Base-by-base conservation (phyloP, 2,329 filamentous ascomycete genomes). In the Decorospora gaudefroyi region DNA sequence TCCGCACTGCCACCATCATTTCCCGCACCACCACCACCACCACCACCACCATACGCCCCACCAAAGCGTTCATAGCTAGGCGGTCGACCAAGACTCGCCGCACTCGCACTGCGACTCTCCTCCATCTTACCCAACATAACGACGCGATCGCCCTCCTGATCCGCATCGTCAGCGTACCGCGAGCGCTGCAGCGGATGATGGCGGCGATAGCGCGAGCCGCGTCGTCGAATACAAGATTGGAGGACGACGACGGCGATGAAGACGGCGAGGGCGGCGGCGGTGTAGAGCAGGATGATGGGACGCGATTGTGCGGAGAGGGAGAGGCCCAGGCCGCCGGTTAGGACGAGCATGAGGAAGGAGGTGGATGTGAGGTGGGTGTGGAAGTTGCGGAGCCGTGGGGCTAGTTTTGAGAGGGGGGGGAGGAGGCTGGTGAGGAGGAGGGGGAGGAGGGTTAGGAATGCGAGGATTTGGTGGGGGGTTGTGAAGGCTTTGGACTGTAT, bases 391-490 rank as follows among this genome's bases (percentile, higher is more conserved):
- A 70, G 52, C 70, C 67, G 71, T 50, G 48, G 54, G 66, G 74
- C 32, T 50, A 64, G 30, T 6, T n/a, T n/a, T n/a, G n/a, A n/a
- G 49, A 53, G 53, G 10, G 58, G 19, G 9, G 65, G 61, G 13
- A 68, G 61, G 27, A 63, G 4, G 18, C 53, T 43, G 3, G 59
- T 41, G 5, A 66, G 42, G 10, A 66, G 42, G 33, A 67, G 54
- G 4, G 65, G 65, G n/a, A 56, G 32, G n/a, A 70, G 45, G 78
- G 91, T 32, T 26, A 75, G 32, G 29, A 78, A 68, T 16, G 76
- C 75, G 39, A 77, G 44, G 51, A 78, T 69, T 49, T 79, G 76
- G 58, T 78, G 76, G 3, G 71, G 59, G 6, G 75, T 69, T 48
- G 54, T 68, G 66, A 72, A 76, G 42, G 58, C 40, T 44, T 71